These are phyloP conservation scores for Tephrocybe sp. DNA, from an alignment of 768 basidiomycete species.

Conservation along the genomic window DNA sequence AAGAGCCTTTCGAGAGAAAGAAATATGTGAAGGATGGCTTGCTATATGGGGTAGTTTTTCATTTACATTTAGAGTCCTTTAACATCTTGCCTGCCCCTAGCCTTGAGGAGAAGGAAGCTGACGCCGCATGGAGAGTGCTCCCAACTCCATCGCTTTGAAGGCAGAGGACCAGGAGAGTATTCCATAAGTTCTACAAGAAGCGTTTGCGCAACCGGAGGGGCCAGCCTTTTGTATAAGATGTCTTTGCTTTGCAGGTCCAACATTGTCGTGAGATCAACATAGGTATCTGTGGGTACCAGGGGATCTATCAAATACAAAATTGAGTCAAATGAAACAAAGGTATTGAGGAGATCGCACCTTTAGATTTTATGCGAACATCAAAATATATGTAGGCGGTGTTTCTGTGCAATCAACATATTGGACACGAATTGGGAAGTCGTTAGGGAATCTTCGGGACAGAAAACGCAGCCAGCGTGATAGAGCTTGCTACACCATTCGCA, in stretches of 20 bases:
- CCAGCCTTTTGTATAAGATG: slow-evolving; percentile 66
- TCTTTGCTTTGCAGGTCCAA: slow-evolving; percentile 72
- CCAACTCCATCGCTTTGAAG: slow-evolving; percentile 20
- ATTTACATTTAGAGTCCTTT: no score
- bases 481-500: slow-evolving; percentile 66
- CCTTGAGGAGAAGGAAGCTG: no score
- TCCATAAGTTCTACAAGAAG: slow-evolving; percentile 74
- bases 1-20: no score
- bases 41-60: no score
- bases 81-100: no score
- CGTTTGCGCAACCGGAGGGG: slow-evolving; percentile 62
- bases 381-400: slow-evolving; percentile 70
- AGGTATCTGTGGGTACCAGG: slow-evolving; percentile 49
- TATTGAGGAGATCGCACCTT: slow-evolving; percentile 37
- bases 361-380: slow-evolving; percentile 71
- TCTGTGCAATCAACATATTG: slow-evolving; percentile 76
- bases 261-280: slow-evolving; percentile 74
- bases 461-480: slow-evolving; percentile 79
- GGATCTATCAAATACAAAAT: slow-evolving; percentile 26
- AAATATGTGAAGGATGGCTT: no score
- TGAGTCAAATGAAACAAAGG: slow-evolving; percentile 11
- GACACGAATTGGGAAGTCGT: slow-evolving; percentile 52
- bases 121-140: no score
- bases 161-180: slow-evolving; percentile 57
- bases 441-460: slow-evolving; percentile 52